These are phyloP conservation scores for Metarhizium brunneum DNA, from an alignment of 2,329 filamentous ascomycete genomes.

Conservation along the genomic window DNA sequence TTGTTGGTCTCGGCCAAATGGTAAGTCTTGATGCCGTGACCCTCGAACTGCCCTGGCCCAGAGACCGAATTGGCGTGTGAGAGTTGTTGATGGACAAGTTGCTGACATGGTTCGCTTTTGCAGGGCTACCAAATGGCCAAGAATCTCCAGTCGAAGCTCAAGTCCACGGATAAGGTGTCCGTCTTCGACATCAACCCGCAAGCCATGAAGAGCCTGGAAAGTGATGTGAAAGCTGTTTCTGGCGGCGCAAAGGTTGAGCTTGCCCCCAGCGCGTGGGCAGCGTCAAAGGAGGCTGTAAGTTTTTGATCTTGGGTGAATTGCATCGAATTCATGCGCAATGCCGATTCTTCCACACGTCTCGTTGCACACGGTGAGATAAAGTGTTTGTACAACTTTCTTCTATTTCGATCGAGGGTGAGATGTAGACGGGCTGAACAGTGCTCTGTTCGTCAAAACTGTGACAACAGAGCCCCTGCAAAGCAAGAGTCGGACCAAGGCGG, in stretches of 20 bases:
- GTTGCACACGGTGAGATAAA: neutral
- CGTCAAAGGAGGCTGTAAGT: constrained; percentile 44
- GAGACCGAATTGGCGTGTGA: neutral
- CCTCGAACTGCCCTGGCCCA: neutral
- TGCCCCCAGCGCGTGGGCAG: constrained; percentile 35
- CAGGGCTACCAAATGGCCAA: constrained; percentile 55
- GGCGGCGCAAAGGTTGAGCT: constrained; percentile 38
- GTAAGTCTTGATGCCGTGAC: constrained; percentile 24
- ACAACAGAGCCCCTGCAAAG: too few relatives aligned
- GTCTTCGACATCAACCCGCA: constrained; percentile 49
- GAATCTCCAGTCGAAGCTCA: constrained; percentile 49
- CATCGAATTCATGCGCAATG: neutral
- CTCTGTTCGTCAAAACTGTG: too few relatives aligned
- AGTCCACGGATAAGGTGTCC: constrained; percentile 38
- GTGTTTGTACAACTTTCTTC: too few relatives aligned
- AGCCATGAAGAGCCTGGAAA: constrained; percentile 35
- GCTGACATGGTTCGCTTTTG: neutral
- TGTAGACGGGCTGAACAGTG: too few relatives aligned
- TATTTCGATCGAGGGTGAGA: too few relatives aligned
- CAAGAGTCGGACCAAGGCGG: too few relatives aligned
- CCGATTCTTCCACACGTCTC: neutral
- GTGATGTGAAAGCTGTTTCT: constrained; percentile 34
- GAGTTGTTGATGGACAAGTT: neutral
- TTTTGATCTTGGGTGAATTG: neutral
- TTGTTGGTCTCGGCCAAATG: constrained; percentile 54